Conservation (phyloP, 2,329 filamentous ascomycete genomes). For the Pyricularia pennisetigena region DNA sequence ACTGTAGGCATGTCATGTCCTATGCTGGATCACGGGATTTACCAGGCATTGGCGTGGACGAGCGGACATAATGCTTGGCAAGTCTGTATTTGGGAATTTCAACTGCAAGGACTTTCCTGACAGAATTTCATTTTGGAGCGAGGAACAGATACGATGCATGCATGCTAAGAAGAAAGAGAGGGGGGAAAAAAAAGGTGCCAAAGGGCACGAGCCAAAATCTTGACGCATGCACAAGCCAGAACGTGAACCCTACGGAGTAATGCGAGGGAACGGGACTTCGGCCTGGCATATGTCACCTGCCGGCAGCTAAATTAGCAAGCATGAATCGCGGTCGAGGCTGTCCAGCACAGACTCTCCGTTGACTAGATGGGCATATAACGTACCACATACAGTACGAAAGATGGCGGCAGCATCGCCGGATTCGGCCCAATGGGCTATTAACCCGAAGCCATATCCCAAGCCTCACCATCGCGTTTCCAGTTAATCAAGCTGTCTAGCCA, state of each 20-base stretch:
- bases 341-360: neutral
- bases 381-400: no score
- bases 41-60: neutral
- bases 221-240: neutral
- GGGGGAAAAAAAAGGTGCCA: neutral
- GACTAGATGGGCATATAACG: neutral
- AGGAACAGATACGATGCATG: neutral
- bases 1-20: no score
- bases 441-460: neutral
- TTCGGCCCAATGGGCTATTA: neutral
- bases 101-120: neutral
- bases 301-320: neutral
- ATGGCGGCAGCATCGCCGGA: neutral
- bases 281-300: neutral
- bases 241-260: neutral
- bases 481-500: neutral
- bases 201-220: no score
- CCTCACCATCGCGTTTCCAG: neutral
- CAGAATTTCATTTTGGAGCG: neutral
- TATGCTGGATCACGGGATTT: neutral
- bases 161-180: neutral
- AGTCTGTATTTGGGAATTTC: neutral
- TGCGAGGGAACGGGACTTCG: neutral
- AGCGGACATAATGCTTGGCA: neutral
- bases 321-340: neutral